Percentiles rank a stretch among this genome's conserved stretches.
phyloP scores from a whole-genome alignment of 2,329 filamentous ascomycete species.

The Blastomyces emzantsi region DNA sequence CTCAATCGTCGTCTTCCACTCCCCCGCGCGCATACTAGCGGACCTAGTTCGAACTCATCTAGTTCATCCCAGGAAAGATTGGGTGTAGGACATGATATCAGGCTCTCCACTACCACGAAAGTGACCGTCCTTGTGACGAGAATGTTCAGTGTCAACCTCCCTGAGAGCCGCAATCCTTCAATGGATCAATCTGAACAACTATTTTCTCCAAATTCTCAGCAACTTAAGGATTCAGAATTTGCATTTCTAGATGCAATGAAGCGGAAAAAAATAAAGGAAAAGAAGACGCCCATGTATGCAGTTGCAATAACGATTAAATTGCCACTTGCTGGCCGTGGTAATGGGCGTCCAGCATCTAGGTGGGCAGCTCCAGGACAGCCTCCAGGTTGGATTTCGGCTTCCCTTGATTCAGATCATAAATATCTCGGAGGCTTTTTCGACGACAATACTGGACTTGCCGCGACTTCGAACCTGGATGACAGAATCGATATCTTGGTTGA shows the following conservation, averaged over 20 bases:
- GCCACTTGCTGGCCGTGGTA: slow-evolving; percentile 33
- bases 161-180: slow-evolving; percentile 36
- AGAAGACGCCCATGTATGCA: slow-evolving; percentile 51
- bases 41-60: slow-evolving; percentile 19
- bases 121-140: slow-evolving; percentile 49
- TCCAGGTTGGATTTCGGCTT: slow-evolving; percentile 29
- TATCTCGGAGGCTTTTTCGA: slow-evolving; percentile 31
- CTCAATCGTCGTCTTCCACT: slow-evolving; percentile 26
- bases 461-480: slow-evolving; percentile 44
- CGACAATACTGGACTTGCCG: slow-evolving; percentile 36
- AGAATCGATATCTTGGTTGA: slow-evolving; percentile 48
- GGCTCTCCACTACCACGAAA: slow-evolving; percentile 28
- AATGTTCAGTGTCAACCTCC: slow-evolving; percentile 50
- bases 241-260: slow-evolving; percentile 34
- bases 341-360: slow-evolving; percentile 29
- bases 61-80: slow-evolving; percentile 22
- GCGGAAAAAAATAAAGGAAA: slow-evolving; percentile 41
- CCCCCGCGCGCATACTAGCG: slow-evolving; percentile 32
- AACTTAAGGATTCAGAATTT: slow-evolving; percentile 28
- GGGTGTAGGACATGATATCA: slow-evolving; percentile 16
- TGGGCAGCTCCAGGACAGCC: slow-evolving; percentile 28
- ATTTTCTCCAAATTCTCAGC: slow-evolving; percentile 27
- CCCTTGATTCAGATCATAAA: slow-evolving; percentile 35
- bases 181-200: slow-evolving; percentile 28
- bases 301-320: slow-evolving; percentile 50